Conservation (phyloP, 805 yeast species). For the Zygoascus ofunaensis region DNA sequence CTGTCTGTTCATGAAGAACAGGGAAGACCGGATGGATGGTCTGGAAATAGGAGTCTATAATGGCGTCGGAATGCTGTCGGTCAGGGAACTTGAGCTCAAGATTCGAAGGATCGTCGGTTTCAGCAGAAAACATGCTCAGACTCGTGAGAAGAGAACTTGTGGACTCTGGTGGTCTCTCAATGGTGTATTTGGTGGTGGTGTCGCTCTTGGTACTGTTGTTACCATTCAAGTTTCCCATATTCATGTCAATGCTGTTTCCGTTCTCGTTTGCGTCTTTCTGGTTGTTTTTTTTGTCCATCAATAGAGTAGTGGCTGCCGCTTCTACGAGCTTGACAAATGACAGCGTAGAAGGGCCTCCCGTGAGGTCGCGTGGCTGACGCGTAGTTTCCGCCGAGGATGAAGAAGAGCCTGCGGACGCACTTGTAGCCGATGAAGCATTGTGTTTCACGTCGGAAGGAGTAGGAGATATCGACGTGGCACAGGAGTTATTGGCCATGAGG, state of each 20-base stretch:
- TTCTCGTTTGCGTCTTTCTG: no score
- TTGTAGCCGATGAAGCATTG: no score
- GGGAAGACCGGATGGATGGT: conserved; percentile 21
- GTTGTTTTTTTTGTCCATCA: no score
- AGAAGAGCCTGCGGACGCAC: no score
- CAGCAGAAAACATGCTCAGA: background rate
- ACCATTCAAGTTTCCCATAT: no score
- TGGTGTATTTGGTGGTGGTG: background rate
- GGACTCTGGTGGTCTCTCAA: background rate
- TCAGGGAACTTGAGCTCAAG: conserved; percentile 15
- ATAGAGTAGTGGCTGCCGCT: background rate
- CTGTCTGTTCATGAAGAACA: conserved; percentile 21
- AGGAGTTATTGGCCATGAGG: no score
- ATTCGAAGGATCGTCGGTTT: background rate
- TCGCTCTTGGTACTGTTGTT: no score
- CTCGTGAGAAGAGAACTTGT: no score
- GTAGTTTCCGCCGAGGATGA: no score
- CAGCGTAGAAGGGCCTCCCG: background rate
- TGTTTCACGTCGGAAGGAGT: no score
- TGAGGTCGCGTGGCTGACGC: background rate
- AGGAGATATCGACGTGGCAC: no score
- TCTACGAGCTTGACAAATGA: background rate
- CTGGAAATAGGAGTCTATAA: conserved; percentile 18
- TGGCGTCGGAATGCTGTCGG: conserved; percentile 18
- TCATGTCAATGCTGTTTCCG: background rate